These are phyloP conservation scores for Sesbania bispinosa DNA, from an alignment of 306 rosid genomes.

Conservation along the genomic window DNA sequence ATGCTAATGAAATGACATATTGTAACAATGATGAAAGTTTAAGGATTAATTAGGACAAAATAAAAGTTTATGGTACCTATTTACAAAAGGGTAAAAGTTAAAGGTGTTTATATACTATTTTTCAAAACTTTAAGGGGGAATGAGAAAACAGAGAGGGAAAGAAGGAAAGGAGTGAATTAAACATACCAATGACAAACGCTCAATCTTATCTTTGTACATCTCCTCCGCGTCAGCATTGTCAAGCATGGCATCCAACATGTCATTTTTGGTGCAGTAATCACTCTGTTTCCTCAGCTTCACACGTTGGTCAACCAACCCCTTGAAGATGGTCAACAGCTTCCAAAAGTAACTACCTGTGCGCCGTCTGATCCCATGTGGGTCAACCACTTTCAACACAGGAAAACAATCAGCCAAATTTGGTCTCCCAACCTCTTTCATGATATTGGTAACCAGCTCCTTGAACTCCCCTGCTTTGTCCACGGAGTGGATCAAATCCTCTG, in stretches of 20 bases:
- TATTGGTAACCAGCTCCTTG: slow-evolving; percentile 4
- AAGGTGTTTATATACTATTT: no score
- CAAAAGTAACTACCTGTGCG: not conserved
- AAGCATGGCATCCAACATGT: slow-evolving; percentile 22
- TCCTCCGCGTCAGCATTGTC: not conserved
- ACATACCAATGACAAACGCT: slow-evolving; percentile 23
- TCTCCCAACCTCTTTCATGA: slow-evolving; percentile 30
- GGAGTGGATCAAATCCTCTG: slow-evolving; percentile 37
- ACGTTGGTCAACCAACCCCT: not conserved
- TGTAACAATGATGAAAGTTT: no score
- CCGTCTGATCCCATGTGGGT: slow-evolving; percentile 28
- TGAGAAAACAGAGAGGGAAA: not conserved
- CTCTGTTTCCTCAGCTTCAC: not conserved
- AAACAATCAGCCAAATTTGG: slow-evolving; percentile 33
- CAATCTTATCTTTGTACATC: not conserved
- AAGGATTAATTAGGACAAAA: no score
- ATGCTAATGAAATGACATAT: no score
- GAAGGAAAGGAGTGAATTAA: not conserved
- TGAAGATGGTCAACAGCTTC: slow-evolving; percentile 3
- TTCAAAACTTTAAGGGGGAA: no score
- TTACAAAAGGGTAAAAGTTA: no score
- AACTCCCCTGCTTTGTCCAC: slow-evolving; percentile 11
- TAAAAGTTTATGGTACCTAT: no score
- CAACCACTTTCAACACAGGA: slow-evolving; percentile 24
- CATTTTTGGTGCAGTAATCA: slow-evolving; percentile 10